Evolutionary conservation across 257 asterid species (phyloP), one percentile per base, ranked within the genome.

Genomic region (Rehmannia glutinosa): DNA sequence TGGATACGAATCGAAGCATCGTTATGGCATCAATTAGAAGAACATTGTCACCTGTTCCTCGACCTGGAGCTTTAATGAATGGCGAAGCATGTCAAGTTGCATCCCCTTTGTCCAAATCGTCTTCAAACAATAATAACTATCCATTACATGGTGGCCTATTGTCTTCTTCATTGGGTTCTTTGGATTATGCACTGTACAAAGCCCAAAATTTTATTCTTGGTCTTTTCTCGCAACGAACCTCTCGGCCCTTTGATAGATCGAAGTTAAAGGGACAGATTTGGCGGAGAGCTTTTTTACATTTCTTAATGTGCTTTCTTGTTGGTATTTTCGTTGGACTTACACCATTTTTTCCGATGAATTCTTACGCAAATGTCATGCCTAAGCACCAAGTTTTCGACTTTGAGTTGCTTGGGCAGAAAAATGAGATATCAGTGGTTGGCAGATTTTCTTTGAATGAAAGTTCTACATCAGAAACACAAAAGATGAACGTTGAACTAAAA

Each of bases 11-110:
- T 42, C 32, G 51, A 73, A 66, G 38, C 28, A 49, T 35, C 43
- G 35, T 77, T 27, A 90, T 90, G 96, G 92, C 96, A 55, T 90
- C 90, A 12, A 80, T 87, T 55, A 78, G 97, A 75, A 77, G 97
- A 72, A 75, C 90, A 24, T 32, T 84, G 62, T 84, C 90, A 20
- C 93, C 89, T 2, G 83, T 84, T 66, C 84, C 88, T 68, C 81
- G 89, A 13, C 82, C 82, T 0, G 86, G 90, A 49, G 55, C 68
- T 45, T 4, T 79, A 58, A 24, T 74, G 74, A 81, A 78, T 45
- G 89, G 86, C 9, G 94, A 87, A 73, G 89, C 86, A 7, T 73
- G 70, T 43, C 77, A 84, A 41, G 80, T 77, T 16, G 80, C 96
- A 8, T 84, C 96, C 32, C 87, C 95, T 8, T 64, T 86, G 72